phyloP scores from a whole-genome alignment of 148 eudicot species.

The Arctostaphylos glauca region DNA sequence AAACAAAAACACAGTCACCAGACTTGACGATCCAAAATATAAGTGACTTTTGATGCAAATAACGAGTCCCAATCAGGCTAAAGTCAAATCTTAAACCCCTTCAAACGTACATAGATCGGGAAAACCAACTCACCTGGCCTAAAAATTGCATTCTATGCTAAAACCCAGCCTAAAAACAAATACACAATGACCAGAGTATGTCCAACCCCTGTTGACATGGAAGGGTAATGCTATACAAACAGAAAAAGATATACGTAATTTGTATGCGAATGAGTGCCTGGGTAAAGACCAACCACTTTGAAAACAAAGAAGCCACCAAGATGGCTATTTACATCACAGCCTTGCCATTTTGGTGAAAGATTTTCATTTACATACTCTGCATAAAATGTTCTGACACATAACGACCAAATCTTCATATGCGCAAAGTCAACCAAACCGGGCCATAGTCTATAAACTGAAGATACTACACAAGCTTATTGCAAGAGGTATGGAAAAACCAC shows the following conservation, averaged over 20 bases:
- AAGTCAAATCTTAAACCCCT: neutral
- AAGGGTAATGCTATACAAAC: neutral
- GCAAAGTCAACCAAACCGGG: no score
- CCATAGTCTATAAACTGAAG: neutral
- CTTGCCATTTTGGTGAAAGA: neutral
- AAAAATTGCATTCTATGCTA: neutral
- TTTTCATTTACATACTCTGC: neutral
- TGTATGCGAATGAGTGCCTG: neutral
- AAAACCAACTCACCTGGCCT: neutral
- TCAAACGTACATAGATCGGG: neutral
- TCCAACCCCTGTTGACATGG: conserved; percentile 1
- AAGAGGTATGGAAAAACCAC: neutral
- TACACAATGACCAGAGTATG: neutral
- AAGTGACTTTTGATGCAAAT: neutral
- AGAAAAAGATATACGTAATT: neutral
- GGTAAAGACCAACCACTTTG: neutral
- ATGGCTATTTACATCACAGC: neutral
- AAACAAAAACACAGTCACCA: conserved; percentile 10
- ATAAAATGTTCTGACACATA: neutral
- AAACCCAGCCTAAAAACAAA: neutral
- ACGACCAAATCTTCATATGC: neutral
- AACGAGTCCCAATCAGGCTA: neutral
- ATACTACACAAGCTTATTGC: neutral
- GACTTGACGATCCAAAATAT: neutral
- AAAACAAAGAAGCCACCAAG: neutral